Evolutionary conservation across 176 grass and related monocot species (phyloP), one percentile per base, ranked within the genome.

Genomic region (Aechmea fasciata): DNA sequence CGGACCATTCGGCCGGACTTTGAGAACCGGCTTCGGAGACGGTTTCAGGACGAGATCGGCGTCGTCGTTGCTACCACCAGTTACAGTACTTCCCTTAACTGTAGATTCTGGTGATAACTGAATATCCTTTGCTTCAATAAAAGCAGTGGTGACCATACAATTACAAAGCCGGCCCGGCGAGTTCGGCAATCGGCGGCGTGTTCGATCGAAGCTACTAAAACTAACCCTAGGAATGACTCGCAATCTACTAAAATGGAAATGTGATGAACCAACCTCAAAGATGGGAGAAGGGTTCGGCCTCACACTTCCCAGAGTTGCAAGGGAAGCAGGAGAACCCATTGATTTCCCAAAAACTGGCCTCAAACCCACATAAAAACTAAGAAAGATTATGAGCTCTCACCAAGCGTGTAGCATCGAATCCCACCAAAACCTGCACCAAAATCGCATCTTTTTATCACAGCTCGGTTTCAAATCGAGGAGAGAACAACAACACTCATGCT

Each of bases 291-390:
- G 67, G 50, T 76, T 82, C 20, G 82, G 69, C 74, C 86, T 97
- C 69, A 81, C 81, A 3, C 79, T 92, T 76, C 93, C 93, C 64
- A 97, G 78, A 64, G 81, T 76, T 11, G 87, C 76, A 41, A 96
- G 70, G 20, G 91, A 96, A 81, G 91, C 82, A 63, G 77, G 91
- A 84, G 85, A 96, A 68, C 83, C 80, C 88, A 91, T 96, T 78
- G 75, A 71, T 57, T 68, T 19, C 77, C 41, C 73, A 67, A 66
- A 66, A 69, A 74, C 4, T 41, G 80, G 51, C 3, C 86, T 74
- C 29, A 50, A 79, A 86, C 52, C 75, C 69, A 64, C 84, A 78
- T 73, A 33, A 19, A 74, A 70, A 70, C 73, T 53, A 10, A 70
- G 19, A 69, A 59, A 9, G 69, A 13, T 13, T 71, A 57, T 20